Conservation (phyloP, 2,329 filamentous ascomycete genomes). For the Ophiobolus disseminans region DNA sequence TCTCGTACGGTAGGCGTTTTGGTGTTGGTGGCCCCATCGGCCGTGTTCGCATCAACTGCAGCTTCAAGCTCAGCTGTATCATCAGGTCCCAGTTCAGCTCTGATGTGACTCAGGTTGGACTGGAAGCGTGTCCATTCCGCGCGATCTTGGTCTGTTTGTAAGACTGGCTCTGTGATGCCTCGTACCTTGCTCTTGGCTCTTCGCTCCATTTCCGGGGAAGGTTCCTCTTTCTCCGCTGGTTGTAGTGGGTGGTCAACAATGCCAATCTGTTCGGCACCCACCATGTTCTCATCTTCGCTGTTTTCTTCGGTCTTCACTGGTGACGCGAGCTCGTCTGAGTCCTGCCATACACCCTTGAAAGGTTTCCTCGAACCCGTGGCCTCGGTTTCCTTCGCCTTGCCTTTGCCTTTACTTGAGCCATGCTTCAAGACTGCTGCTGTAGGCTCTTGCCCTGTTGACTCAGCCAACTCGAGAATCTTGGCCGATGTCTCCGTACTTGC, state of each 20-base stretch:
- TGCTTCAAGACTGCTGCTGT: constrained; percentile 24
- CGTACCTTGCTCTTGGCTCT: constrained; percentile 32
- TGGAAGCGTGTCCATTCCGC: constrained; percentile 59
- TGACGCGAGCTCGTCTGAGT: constrained; percentile 48
- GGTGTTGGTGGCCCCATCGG: constrained; percentile 22
- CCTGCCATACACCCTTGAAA: constrained; percentile 56
- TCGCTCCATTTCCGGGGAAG: constrained; percentile 45
- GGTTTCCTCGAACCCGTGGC: constrained; percentile 51
- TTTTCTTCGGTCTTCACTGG: constrained; percentile 62
- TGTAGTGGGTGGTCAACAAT: constrained; percentile 16
- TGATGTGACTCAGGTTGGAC: constrained; percentile 55
- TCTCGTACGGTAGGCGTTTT: constrained; percentile 48
- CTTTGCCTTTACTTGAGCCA: constrained; percentile 43
- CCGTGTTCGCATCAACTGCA: constrained; percentile 53
- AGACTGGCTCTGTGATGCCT: constrained; percentile 46
- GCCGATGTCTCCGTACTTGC: constrained; percentile 56
- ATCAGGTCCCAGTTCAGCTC: constrained; percentile 55
- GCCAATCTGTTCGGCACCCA: constrained; percentile 37
- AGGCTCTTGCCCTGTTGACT: constrained; percentile 37
- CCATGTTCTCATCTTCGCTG: constrained; percentile 54
- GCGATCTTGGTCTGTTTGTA: constrained; percentile 61
- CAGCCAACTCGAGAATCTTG: constrained; percentile 47
- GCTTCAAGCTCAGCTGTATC: constrained; percentile 40
- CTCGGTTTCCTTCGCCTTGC: constrained; percentile 54
- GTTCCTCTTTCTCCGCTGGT: constrained; percentile 31